These are phyloP conservation scores for Corrigiola litoralis DNA, from an alignment of 179 eudicot species.

Conservation along the genomic window DNA sequence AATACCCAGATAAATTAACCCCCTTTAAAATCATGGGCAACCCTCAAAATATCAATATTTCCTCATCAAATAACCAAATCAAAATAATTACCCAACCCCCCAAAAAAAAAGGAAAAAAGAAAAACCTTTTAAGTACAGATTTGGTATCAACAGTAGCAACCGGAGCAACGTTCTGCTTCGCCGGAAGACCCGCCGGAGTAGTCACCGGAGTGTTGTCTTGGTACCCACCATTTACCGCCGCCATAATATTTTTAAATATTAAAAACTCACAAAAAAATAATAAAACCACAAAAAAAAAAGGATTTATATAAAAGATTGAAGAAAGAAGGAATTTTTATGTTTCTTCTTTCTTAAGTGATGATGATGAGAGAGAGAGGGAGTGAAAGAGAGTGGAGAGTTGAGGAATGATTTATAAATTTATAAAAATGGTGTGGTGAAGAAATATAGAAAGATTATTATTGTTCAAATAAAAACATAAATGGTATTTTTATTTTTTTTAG, in stretches of 20 bases:
- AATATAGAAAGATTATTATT: background rate
- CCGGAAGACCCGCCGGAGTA: slow-evolving; percentile 27
- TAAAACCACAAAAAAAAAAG: background rate
- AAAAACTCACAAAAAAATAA: background rate
- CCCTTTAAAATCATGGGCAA: background rate
- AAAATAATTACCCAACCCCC: too few relatives aligned
- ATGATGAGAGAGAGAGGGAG: background rate
- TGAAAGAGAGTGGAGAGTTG: too few relatives aligned
- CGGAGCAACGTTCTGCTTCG: slow-evolving; percentile 46
- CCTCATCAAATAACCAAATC: background rate
- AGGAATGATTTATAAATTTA: background rate
- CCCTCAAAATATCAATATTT: background rate
- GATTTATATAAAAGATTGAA: background rate
- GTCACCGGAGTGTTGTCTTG: slow-evolving; percentile 42
- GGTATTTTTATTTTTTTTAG: background rate
- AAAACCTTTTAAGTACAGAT: slow-evolving; percentile 74
- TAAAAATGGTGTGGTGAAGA: background rate
- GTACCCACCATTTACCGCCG: slow-evolving; percentile 41
- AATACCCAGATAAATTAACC: slow-evolving; percentile 5
- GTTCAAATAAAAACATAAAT: background rate
- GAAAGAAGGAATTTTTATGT: too few relatives aligned
- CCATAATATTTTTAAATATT: slow-evolving; percentile 23
- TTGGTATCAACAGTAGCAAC: slow-evolving; percentile 59
- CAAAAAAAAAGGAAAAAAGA: background rate
- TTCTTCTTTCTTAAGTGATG: too few relatives aligned